phyloP scores from a whole-genome alignment of 805 yeast genomes.

The Vanderwaltozyma yarrowii region DNA sequence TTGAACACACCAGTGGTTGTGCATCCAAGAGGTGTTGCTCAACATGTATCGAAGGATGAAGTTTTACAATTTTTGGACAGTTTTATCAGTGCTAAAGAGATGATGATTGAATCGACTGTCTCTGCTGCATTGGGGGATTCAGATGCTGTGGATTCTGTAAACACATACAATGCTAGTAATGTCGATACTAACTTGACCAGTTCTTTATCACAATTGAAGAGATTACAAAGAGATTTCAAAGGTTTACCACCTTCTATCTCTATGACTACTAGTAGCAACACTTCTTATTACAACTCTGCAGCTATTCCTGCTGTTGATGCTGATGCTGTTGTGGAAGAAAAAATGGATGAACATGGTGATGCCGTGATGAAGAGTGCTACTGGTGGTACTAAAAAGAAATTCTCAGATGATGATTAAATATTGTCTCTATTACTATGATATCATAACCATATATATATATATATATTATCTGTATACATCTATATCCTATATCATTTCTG shows the following conservation, averaged over 20 bases:
- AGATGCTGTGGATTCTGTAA: constrained; percentile 6
- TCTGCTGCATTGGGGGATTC: not conserved
- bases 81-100: constrained; percentile 22
- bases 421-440: too few relatives aligned
- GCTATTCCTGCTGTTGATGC: too few relatives aligned
- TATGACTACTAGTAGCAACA: not conserved
- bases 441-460: not conserved
- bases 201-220: constrained; percentile 47
- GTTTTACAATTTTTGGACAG: constrained; percentile 19
- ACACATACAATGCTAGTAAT: too few relatives aligned
- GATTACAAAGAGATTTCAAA: constrained; percentile 68
- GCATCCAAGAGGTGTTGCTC: constrained; percentile 15
- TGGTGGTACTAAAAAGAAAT: constrained; percentile 23
- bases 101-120: not conserved
- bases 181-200: constrained; percentile 23
- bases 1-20: constrained; percentile 23
- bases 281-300: too few relatives aligned
- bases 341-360: constrained; percentile 5
- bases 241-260: constrained; percentile 58
- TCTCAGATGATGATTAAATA: constrained; percentile 9
- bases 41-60: constrained; percentile 21
- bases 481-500: too few relatives aligned
- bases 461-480: too few relatives aligned
- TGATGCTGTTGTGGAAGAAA: not conserved
- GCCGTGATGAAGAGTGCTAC: constrained; percentile 15